Evolutionary conservation across 768 basidiomycete genomes (phyloP), one percentile per base, ranked within the genome.

Genomic region (Albatrellus ellisii): DNA sequence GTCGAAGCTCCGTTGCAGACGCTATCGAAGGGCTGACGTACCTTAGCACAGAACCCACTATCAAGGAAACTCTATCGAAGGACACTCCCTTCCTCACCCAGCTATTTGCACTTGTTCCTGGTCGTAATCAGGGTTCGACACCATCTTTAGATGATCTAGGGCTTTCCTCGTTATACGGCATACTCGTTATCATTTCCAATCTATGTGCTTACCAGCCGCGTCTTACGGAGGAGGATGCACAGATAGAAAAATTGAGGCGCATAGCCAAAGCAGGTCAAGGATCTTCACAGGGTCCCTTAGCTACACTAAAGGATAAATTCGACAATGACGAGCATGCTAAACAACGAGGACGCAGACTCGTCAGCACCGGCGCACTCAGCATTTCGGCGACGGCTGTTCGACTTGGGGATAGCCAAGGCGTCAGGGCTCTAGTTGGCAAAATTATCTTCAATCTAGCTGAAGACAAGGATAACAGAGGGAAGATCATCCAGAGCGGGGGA

Each of bases 11-110:
- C n/a, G 52, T 70, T 14, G 58, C 67, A 6, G 77, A 87, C 45
- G 76, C 75, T 4, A 65, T 89, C n/a, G 89, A 92, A 62, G 86
- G 80, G 0, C 61, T 92, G 42, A 82, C 82, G 12, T 81, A 89
- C 59, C 72, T 88, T 38, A 83, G 75, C 42, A 60, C 69, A 36
- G 69, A 75, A 47, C 66, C 81, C 3, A 47, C 56, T 2, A 65
- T 79, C 44, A 80, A 83, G 54, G 75, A 81, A 45, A 52, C 51
- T 12, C 59, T 90, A 39, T 70, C 78, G 11, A 61, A 58, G 9
- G 67, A 76, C 48, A 15, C 62, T 0, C 36, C 48, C 8, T 75
- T 86, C 55, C 64, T 86, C 38, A 65, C 62, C 39, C 59, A 61
- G 36, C 65, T 79, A 25, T 43, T 54, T 36, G 46, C 54, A 26